phyloP scores from a whole-genome alignment of 2,329 filamentous ascomycete genomes.

The Curvularia spicifera region DNA sequence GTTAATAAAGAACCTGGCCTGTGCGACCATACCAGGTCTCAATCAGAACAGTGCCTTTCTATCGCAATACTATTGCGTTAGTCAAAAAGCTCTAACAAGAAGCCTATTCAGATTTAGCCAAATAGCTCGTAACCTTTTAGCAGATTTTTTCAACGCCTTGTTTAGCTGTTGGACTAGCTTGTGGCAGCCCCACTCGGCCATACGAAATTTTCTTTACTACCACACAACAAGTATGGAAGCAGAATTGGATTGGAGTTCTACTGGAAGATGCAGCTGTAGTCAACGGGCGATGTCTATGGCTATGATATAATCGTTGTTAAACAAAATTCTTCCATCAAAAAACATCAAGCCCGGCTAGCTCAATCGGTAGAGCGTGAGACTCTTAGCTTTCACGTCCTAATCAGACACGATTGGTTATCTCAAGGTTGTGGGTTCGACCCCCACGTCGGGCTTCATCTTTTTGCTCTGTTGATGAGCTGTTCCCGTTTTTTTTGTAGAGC shows the following conservation, averaged over 20 bases:
- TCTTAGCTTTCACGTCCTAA: conserved; percentile 38
- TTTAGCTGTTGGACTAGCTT: no score
- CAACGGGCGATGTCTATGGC: no score
- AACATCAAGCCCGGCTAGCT: conserved; percentile 20
- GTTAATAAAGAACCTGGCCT: no score
- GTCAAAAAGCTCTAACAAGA: no score
- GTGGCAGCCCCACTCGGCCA: conserved; percentile 8
- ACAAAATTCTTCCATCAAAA: conserved; percentile 2
- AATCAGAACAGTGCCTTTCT: no score
- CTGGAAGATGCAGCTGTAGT: no score
- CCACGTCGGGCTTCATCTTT: conserved; percentile 20
- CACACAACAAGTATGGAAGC: not conserved
- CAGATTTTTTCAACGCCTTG: no score
- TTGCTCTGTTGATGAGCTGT: not conserved
- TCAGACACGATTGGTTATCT: conserved; percentile 20
- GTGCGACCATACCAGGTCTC: no score
- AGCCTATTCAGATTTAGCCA: no score
- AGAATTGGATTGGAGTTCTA: not conserved
- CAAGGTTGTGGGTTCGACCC: conserved; percentile 26
- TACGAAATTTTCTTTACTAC: conserved; percentile 10
- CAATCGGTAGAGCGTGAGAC: conserved; percentile 53
- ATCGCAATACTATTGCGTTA: no score
- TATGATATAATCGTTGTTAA: no score
- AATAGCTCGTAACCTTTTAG: no score
- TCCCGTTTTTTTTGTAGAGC: not conserved